Evolutionary conservation across 2,329 filamentous ascomycete genomes (phyloP), one percentile per base, ranked within the genome.

Genomic region (Zasmidium citrigriseum): DNA sequence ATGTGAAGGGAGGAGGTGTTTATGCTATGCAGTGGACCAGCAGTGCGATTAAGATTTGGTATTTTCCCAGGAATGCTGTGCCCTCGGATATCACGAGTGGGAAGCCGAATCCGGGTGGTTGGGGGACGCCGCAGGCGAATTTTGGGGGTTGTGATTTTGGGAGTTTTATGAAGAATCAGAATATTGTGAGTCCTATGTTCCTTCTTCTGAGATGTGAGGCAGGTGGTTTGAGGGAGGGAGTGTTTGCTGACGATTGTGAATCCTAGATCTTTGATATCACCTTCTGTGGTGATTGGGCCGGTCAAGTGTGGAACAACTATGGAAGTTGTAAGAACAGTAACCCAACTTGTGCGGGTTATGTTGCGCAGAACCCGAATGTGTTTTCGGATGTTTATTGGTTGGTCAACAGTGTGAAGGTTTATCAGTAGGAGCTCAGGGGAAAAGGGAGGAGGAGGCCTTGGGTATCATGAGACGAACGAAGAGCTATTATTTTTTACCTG

Each of bases 61-160:
- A 72, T 66, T 74, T 74, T 67, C 65, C 70, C 2, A 67, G 70
- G 25, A 70, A 72, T 38, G 53, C 62, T 25, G 69, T 69, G 44
- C 74, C 74, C 1, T 48, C 54, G 7, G 71, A 71, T 65, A 81
- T 89, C 64, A 70, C 74, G 57, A 63, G 55, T 27, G 63, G 63
- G 38, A 63, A 58, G 4, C 88, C 87, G 0, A 78, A 88, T 64
- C 85, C 87, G 0, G 82, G 78, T 46, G 75, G 75, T 5, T 90
- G 88, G 86, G 86, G 86, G 21, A 77, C 73, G 2, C 84, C 88
- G 0, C 64, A 83, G 5, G 85, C 86, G 0, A 85, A 89, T 57
- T 90, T 90, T 73, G 74, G 73, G 27, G 63, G 57, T 25, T 77
- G 75, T 51, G 61, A 73, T 38, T 72, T 76, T 54, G 50, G 71